Evolutionary conservation across 805 yeast genomes (phyloP).

Genomic region (Barnettozyma californica): DNA sequence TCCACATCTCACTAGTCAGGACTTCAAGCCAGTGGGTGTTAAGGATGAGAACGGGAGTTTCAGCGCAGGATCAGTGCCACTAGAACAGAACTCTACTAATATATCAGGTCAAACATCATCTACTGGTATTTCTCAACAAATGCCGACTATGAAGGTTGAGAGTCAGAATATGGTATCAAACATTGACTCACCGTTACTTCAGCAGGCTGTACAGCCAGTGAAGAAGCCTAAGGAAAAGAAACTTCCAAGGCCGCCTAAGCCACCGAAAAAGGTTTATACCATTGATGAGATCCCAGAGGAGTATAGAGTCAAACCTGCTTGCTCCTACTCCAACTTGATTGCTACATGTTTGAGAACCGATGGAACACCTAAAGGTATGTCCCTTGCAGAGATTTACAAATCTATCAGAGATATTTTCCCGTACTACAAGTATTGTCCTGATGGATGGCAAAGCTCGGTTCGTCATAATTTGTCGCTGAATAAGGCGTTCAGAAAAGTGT

Average conservation of each 20-base stretch:
- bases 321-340: slow-evolving; percentile 75
- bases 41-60: slow-evolving; percentile 14
- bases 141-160: background rate
- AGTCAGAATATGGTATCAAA: background rate
- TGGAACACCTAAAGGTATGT: slow-evolving; percentile 67
- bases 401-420: slow-evolving; percentile 87
- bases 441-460: slow-evolving; percentile 96
- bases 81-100: background rate
- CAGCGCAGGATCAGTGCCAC: background rate
- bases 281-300: slow-evolving; percentile 86
- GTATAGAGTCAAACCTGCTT: slow-evolving; percentile 77
- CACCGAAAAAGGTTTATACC: slow-evolving; percentile 59
- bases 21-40: slow-evolving; percentile 19
- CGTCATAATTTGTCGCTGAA: slow-evolving; percentile 84
- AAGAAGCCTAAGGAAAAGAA: slow-evolving; percentile 40
- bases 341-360: slow-evolving; percentile 70
- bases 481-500: slow-evolving; percentile 75
- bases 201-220: background rate
- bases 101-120: background rate
- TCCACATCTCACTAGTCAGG: slow-evolving; percentile 18
- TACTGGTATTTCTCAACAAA: background rate
- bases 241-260: slow-evolving; percentile 44
- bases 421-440: slow-evolving; percentile 87
- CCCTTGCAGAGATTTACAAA: slow-evolving; percentile 78
- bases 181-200: slow-evolving; percentile 10